Percentiles rank a stretch among this genome's conserved stretches.
Evolutionary conservation across 208 protist genomes (phyloP).

Genomic region (Vickermania ingenoplastis): DNA sequence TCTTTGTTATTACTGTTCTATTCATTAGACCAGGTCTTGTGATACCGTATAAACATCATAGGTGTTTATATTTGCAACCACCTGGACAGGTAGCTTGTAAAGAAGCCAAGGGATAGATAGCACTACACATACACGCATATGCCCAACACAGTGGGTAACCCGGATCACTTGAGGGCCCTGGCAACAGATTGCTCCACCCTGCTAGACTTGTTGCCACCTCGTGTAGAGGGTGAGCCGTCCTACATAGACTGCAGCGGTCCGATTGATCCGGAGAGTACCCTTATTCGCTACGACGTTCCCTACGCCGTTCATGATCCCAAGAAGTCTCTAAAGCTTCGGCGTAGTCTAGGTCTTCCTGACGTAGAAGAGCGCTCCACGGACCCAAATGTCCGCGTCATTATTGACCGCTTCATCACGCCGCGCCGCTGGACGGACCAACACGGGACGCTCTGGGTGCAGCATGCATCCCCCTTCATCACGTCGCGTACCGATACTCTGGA

Average conservation of each 20-base stretch:
- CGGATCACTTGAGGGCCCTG: neutral
- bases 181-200: neutral
- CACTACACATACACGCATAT: too few relatives aligned
- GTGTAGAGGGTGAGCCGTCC: neutral
- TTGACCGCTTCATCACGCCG: constrained; percentile 79
- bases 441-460: constrained; percentile 71
- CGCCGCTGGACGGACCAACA: constrained; percentile 55
- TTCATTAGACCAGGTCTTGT: too few relatives aligned
- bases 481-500: constrained; percentile 67
- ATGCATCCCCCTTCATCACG: constrained; percentile 57
- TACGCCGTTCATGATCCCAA: constrained; percentile 54
- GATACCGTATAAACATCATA: too few relatives aligned
- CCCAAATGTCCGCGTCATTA: constrained; percentile 69
- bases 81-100: too few relatives aligned
- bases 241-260: constrained; percentile 71
- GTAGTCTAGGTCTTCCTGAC: constrained; percentile 24
- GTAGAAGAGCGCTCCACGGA: constrained; percentile 18
- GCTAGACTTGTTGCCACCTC: neutral
- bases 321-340: constrained; percentile 45
- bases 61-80: too few relatives aligned
- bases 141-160: neutral
- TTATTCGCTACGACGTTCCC: constrained; percentile 77
- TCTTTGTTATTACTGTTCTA: too few relatives aligned
- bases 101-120: too few relatives aligned
- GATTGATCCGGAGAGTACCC: constrained; percentile 28